Evolutionary conservation across 306 rosid species (phyloP), one percentile per base, ranked within the genome.

Genomic region (Cucumis hystrix): DNA sequence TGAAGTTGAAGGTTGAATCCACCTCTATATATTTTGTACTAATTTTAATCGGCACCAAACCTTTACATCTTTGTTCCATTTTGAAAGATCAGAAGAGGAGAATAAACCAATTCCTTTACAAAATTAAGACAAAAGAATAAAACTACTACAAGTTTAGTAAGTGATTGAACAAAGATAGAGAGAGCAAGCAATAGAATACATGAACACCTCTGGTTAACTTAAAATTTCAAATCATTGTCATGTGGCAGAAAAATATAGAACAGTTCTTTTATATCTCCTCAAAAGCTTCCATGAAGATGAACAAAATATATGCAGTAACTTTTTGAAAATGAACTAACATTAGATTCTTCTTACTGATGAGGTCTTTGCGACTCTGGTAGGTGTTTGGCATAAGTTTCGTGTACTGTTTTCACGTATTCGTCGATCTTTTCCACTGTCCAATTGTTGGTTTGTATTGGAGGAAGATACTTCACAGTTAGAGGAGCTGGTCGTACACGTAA

Each of bases 291-390:
- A 65, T 15, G 25, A 55, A 78, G 70, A 64, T 52, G 56, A 35
- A 49, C 18, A 60, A 64, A 81, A 37, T 67, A 21, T 69, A 47
- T 47, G 74, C 52, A 39, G 66, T 23, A 80, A 52, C 70, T 82
- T 82, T 51, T 79, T 64, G 56, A 82, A 56, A 70, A 65, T 43
- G 52, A 65, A 57, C 57, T 40, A 77, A 15, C 25, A 51, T 25
- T 20, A 28, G 67, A 33, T n/a, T 65, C 69, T 60, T 82, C 79
- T 56, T 17, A 79, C 25, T 71, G 25, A 35, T 81, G 74, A 75
- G 95, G 90, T 35, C 74, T 80, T 68, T 90, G 95, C 43, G 77
- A 71, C 66, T 86, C 83, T 1, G 90, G 92, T 51, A 90, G 87
- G 54, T 86, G 85, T 80, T 85, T 77, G 74, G 74, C 83, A 78